Evolutionary conservation across 169 alveolate genomes (phyloP).

Genomic region (Plasmodium knowlesi): DNA sequence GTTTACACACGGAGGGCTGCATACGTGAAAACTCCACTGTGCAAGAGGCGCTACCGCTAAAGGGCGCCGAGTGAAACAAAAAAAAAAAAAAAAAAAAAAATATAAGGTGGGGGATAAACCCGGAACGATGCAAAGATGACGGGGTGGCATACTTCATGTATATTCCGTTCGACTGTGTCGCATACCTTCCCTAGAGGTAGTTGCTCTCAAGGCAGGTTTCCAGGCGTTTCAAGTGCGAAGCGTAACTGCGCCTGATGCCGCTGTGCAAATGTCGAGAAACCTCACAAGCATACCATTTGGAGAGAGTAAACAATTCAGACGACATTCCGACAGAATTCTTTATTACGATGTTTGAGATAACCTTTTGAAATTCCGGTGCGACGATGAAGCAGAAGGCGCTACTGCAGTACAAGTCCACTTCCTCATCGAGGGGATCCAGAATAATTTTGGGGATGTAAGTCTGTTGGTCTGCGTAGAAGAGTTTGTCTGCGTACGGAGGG

Average conservation of each 20-base stretch:
- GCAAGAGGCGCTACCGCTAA: background rate
- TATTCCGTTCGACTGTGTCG: no score
- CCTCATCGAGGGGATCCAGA: constrained; percentile 52
- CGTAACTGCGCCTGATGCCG: constrained; percentile 12
- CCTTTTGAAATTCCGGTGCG: constrained; percentile 58
- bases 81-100: background rate
- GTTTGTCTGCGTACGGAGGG: background rate
- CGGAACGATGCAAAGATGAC: background rate
- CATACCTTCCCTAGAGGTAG: constrained; percentile 3
- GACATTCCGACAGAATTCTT: constrained; percentile 39
- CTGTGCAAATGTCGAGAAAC: constrained; percentile 14
- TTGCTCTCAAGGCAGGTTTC: constrained; percentile 19
- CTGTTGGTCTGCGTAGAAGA: constrained; percentile 4
- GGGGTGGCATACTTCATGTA: no score
- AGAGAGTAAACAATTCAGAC: constrained; percentile 2
- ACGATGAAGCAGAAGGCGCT: constrained; percentile 69
- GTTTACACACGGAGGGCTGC: background rate
- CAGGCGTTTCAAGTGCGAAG: constrained; percentile 7
- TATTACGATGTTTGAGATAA: constrained; percentile 39
- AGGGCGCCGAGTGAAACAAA: background rate
- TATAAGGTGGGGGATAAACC: background rate
- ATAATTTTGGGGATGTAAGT: constrained; percentile 46
- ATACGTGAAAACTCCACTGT: background rate
- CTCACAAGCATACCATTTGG: constrained; percentile 44
- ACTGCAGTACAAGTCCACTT: constrained; percentile 48